phyloP scores from a whole-genome alignment of 2,329 filamentous ascomycete species.

The Sporothrix luriei region DNA sequence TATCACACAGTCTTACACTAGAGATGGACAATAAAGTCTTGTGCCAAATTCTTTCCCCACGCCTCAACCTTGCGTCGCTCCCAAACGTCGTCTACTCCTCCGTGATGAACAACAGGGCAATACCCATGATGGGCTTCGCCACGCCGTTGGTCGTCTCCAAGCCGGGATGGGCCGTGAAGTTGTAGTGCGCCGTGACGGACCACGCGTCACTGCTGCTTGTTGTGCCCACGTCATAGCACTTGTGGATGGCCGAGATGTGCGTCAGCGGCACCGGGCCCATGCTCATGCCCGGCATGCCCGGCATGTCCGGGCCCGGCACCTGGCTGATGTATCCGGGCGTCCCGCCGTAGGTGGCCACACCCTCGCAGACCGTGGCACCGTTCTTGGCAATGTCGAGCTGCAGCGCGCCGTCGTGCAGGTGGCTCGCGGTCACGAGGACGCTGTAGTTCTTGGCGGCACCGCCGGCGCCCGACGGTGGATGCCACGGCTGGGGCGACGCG shows the following conservation, averaged over 20 bases:
- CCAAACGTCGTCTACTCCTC: neutral
- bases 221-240: conserved; percentile 31
- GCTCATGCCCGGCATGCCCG: conserved; percentile 24
- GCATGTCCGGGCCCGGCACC: conserved; percentile 9
- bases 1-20: conserved; percentile 1
- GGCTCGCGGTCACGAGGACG: conserved; percentile 28
- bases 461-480: neutral
- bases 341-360: conserved; percentile 35
- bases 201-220: conserved; percentile 34
- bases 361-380: conserved; percentile 33
- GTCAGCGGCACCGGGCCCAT: conserved; percentile 28
- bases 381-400: conserved; percentile 32
- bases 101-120: conserved; percentile 35
- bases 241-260: conserved; percentile 35
- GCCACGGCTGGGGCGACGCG: conserved; percentile 34
- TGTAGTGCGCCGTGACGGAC: conserved; percentile 36
- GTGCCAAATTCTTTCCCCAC: neutral
- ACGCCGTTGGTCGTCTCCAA: conserved; percentile 30
- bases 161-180: conserved; percentile 34
- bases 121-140: conserved; percentile 36
- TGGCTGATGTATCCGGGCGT: conserved; percentile 32
- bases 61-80: neutral
- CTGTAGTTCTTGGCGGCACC: conserved; percentile 31
- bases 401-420: conserved; percentile 36
- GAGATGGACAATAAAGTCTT: conserved; percentile 18